These are phyloP conservation scores for Rhodotorula sphaerocarpa DNA, from an alignment of 768 basidiomycete species.

Conservation along the genomic window DNA sequence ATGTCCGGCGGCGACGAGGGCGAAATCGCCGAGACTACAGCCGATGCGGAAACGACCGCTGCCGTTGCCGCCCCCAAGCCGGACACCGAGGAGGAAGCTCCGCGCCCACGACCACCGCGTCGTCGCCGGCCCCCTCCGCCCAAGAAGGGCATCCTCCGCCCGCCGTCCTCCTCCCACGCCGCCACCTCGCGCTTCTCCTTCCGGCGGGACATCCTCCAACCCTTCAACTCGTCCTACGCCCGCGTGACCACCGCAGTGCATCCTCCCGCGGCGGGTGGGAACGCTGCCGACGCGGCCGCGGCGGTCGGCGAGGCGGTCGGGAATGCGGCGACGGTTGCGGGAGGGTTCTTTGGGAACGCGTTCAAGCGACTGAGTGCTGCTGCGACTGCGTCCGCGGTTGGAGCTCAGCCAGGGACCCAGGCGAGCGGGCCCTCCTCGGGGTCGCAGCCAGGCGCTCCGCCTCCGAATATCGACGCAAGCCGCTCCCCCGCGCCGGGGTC, in stretches of 20 bases:
- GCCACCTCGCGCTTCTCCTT: conserved; percentile 34
- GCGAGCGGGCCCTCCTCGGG: too few relatives aligned
- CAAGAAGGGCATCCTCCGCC: conserved; percentile 35
- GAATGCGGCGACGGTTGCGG: conserved; percentile 14
- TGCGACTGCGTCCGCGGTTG: conserved; percentile 3
- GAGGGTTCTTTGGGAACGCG: conserved; percentile 22
- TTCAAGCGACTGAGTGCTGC: conserved; percentile 16
- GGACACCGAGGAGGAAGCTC: background rate
- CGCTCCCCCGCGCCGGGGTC: too few relatives aligned
- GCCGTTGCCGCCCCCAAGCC: too few relatives aligned
- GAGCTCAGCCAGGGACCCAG: too few relatives aligned
- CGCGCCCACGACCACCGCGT: background rate
- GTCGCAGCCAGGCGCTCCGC: too few relatives aligned
- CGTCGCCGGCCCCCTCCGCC: conserved; percentile 6
- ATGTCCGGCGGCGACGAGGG: too few relatives aligned
- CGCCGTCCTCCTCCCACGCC: conserved; percentile 18
- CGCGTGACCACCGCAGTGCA: background rate
- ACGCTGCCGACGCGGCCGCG: conserved; percentile 1
- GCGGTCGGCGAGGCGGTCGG: conserved; percentile 9
- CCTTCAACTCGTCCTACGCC: conserved; percentile 13
- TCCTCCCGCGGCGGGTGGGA: background rate
- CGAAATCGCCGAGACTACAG: too few relatives aligned
- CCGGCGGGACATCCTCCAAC: conserved; percentile 35
- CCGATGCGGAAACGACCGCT: too few relatives aligned
- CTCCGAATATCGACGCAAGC: too few relatives aligned